Conservation (phyloP, 371 early-diverging fungal species). For the Mucor plumbeus region DNA sequence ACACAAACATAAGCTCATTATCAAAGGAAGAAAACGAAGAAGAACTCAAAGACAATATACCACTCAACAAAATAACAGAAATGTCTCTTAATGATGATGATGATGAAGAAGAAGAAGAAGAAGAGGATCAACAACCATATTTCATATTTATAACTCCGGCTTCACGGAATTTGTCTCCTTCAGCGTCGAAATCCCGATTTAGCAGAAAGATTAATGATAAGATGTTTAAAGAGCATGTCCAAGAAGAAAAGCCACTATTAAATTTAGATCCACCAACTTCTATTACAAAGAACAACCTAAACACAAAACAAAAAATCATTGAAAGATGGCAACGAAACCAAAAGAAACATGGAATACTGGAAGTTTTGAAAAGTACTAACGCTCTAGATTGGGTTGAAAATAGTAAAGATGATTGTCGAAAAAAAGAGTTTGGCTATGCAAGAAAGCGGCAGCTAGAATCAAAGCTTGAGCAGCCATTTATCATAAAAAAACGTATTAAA, state of each 20-base stretch:
- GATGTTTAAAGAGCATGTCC: neutral
- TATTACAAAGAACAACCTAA: neutral
- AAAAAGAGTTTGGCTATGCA: constrained; percentile 11
- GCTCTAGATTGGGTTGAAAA: constrained; percentile 21
- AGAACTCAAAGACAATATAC: neutral
- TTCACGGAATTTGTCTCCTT: neutral
- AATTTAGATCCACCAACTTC: neutral
- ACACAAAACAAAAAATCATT: neutral
- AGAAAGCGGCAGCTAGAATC: constrained; percentile 11
- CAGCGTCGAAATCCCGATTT: neutral
- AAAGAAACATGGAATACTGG: neutral
- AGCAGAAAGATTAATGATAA: neutral
- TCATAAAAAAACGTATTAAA: constrained; percentile 9
- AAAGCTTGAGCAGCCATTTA: constrained; percentile 7
- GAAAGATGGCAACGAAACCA: neutral
- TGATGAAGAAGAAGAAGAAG: neutral
- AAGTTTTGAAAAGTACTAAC: neutral
- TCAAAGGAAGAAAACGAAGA: neutral
- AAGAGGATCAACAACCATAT: neutral
- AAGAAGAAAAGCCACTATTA: neutral
- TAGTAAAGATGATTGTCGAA: neutral
- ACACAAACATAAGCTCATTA: neutral
- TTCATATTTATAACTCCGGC: neutral
- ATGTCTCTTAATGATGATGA: neutral
- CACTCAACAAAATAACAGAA: neutral